These are phyloP conservation scores for Dothistroma pini DNA, from an alignment of 2,329 filamentous ascomycete species.

Conservation along the genomic window DNA sequence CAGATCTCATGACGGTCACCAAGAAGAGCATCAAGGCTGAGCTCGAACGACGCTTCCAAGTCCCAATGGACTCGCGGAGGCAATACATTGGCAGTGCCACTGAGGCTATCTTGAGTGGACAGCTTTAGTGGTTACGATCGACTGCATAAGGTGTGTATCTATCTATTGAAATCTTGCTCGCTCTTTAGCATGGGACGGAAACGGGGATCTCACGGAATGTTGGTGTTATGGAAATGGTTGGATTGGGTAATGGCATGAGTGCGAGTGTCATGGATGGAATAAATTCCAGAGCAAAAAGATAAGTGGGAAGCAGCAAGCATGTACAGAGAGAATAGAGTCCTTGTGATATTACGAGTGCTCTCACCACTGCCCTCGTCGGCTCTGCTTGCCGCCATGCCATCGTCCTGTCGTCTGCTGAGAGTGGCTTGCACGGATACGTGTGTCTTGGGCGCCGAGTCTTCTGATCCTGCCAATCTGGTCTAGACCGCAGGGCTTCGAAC, in stretches of 20 bases:
- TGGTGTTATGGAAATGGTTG: not conserved
- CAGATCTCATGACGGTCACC: conserved; percentile 95
- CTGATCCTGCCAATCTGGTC: not conserved
- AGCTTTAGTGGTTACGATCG: conserved; percentile 29
- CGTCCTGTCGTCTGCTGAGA: not conserved
- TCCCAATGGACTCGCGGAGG: conserved; percentile 80
- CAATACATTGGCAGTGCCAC: conserved; percentile 68
- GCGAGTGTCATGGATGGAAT: not conserved
- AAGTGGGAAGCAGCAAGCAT: not conserved
- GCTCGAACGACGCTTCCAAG: conserved; percentile 83
- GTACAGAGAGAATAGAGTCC: not conserved
- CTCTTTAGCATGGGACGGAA: not conserved
- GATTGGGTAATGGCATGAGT: not conserved
- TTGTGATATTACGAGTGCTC: not conserved
- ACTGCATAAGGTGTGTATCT: not conserved
- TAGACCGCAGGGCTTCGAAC: not conserved
- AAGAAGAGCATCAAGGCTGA: conserved; percentile 98
- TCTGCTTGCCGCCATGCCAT: not conserved
- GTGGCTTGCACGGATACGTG: not conserved
- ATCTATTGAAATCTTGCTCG: not conserved
- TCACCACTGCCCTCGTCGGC: not conserved
- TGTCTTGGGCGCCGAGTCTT: not conserved
- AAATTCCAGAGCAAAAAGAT: not conserved
- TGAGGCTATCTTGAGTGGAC: conserved; percentile 41
- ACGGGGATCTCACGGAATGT: not conserved